Evolutionary conservation across 768 basidiomycete species (phyloP).

Genomic region (Tricholoma flavovirens): DNA sequence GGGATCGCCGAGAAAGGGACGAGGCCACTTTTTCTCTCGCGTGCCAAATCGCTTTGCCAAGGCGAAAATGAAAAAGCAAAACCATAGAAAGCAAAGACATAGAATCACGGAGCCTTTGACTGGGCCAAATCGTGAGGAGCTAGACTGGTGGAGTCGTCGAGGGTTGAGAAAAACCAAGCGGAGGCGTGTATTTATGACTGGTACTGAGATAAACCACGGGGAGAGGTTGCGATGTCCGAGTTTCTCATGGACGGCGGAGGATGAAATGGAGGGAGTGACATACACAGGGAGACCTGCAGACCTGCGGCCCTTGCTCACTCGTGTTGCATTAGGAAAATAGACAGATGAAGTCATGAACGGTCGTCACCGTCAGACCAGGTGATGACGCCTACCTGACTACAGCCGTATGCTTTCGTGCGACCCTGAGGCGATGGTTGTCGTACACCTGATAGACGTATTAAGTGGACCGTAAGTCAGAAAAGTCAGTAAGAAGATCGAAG

Average conservation of each 20-base stretch:
- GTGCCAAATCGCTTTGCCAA: constrained; percentile 57
- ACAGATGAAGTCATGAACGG: constrained; percentile 33
- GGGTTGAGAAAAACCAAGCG: constrained; percentile 59
- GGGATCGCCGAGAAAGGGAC: constrained; percentile 48
- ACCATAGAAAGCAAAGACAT: constrained; percentile 36
- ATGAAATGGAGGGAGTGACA: constrained; percentile 26
- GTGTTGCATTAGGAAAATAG: constrained; percentile 39
- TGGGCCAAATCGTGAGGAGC: constrained; percentile 51
- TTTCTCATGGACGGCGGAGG: constrained; percentile 65
- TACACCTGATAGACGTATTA: too few species aligned
- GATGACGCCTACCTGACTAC: background rate
- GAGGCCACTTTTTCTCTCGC: constrained; percentile 58
- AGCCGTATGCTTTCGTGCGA: too few species aligned
- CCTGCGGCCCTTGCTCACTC: constrained; percentile 36
- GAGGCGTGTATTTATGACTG: constrained; percentile 51
- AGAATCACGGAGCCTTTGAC: constrained; percentile 51
- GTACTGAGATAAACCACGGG: constrained; percentile 58
- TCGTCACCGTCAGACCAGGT: background rate
- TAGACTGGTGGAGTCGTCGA: constrained; percentile 51
- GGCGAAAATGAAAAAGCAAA: constrained; percentile 39
- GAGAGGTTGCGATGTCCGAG: constrained; percentile 40
- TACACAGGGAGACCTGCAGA: constrained; percentile 28
- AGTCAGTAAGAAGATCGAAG: too few species aligned
- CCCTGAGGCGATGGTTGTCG: too few species aligned
- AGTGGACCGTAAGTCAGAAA: too few species aligned